phyloP scores from a whole-genome alignment of 2,329 filamentous ascomycete genomes.

The Chaetomium strumarium region DNA sequence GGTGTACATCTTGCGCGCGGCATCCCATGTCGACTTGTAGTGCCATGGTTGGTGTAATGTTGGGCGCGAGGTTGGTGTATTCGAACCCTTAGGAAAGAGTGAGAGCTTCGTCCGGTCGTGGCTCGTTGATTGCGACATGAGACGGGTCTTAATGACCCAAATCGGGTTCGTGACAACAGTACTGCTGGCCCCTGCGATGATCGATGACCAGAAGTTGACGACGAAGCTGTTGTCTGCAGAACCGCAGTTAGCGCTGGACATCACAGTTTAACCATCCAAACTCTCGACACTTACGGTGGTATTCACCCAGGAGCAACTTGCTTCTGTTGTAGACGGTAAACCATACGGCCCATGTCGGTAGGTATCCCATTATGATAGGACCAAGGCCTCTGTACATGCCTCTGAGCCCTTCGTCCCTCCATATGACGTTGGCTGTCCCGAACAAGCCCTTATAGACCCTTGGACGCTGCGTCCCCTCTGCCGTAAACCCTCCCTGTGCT shows the following conservation, averaged over 20 bases:
- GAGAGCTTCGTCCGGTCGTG: slow-evolving; percentile 43
- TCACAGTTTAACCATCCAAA: not conserved
- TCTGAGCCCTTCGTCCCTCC: slow-evolving; percentile 77
- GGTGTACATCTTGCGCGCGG: slow-evolving; percentile 90
- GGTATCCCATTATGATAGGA: slow-evolving; percentile 89
- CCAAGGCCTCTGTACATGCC: slow-evolving; percentile 92
- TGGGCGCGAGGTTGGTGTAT: slow-evolving; percentile 50
- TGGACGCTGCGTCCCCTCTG: slow-evolving; percentile 38
- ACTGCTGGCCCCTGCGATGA: slow-evolving; percentile 85
- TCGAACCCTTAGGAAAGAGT: slow-evolving; percentile 43
- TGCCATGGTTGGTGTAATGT: slow-evolving; percentile 72
- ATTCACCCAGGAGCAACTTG: slow-evolving; percentile 64
- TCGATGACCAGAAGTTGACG: slow-evolving; percentile 81
- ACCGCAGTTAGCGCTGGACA: not conserved
- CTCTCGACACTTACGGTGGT: slow-evolving; percentile 49
- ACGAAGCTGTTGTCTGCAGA: slow-evolving; percentile 64
- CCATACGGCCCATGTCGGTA: slow-evolving; percentile 98
- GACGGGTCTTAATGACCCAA: slow-evolving; percentile 97
- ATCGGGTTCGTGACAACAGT: slow-evolving; percentile 96
- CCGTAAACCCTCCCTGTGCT: slow-evolving; percentile 78
- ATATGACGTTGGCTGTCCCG: slow-evolving; percentile 81
- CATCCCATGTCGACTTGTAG: slow-evolving; percentile 83
- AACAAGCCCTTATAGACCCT: slow-evolving; percentile 78
- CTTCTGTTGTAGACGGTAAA: slow-evolving; percentile 93
- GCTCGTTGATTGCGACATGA: slow-evolving; percentile 78